Base-by-base conservation (phyloP, 805 yeast genomes). In the Nakazawaea holstii region DNA sequence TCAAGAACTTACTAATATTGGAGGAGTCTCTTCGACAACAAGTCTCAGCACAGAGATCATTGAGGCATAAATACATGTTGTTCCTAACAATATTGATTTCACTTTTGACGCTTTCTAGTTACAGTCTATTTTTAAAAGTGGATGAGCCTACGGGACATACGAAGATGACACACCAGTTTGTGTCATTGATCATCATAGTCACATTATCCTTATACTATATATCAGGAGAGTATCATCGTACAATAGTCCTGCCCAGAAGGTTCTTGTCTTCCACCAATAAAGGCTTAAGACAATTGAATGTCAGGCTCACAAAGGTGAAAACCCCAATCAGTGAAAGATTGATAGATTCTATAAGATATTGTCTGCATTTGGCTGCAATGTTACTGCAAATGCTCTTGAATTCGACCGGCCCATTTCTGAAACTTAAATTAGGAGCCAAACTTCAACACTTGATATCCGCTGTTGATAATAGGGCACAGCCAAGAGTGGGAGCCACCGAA, bases 11-110 rank as follows among this genome's bases (percentile, higher is more conserved):
- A 54, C 68, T 92, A 41, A 84, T 92, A 13, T 64, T 91, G 45
- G 99, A 92, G 63, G 96, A 91, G 59, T 82, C 88, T 46, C 69
- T 94, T 43, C 74, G 97, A 35, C 82, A 77, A 51, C 98, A 92
- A 66, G 86, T 84, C 41, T 68, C 74, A n/a, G 83, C 80, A 46
- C 91, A 89, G 60, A 76, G 80, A 46, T 68, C 76, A 7, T 67
- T 89, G 49, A 72, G 95, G 53, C 66, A 81, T 38, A 80, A 81
- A 53, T 82, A 84, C 59, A 63, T 79, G 45, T 64, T 79, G 10
- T 85, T 85, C 57, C 56, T 68, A n/a, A 52, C 75, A 43, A 65
- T 69, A 4, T 69, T 76, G 46, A 51, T 67, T 13, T 66, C 70
- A 8, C 69, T 70, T 1, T 63, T 70, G 35, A 58, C 68, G 1